phyloP scores from a whole-genome alignment of 2,329 filamentous ascomycete genomes.

The Eutypella sp. region DNA sequence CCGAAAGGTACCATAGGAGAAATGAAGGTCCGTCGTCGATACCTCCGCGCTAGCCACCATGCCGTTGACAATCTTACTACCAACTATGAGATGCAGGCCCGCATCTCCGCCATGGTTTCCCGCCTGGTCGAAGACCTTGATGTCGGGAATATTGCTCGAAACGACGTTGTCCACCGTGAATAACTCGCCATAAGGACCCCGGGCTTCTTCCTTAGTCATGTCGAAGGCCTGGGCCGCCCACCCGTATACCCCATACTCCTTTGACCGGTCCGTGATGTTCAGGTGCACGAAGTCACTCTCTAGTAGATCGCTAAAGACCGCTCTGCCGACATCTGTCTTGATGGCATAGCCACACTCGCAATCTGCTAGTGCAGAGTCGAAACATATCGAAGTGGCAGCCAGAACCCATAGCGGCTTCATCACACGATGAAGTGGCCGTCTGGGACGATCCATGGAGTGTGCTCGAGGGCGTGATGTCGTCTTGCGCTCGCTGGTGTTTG shows the following conservation, averaged over 20 bases:
- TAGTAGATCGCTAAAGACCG: constrained; percentile 62
- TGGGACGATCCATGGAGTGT: too few relatives aligned
- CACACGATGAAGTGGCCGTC: constrained; percentile 1
- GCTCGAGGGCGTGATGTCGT: too few relatives aligned
- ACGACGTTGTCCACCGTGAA: constrained; percentile 54
- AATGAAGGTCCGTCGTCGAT: constrained; percentile 54
- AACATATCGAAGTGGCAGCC: constrained; percentile 10
- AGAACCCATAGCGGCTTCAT: constrained; percentile 12
- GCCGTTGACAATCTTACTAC: constrained; percentile 37
- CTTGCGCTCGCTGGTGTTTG: too few relatives aligned
- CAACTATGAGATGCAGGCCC: constrained; percentile 55
- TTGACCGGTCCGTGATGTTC: constrained; percentile 42
- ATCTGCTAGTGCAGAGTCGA: constrained; percentile 30
- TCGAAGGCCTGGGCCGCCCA: constrained; percentile 68
- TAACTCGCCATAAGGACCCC: constrained; percentile 62
- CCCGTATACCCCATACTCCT: constrained; percentile 15
- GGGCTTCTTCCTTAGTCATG: constrained; percentile 49
- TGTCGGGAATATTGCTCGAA: constrained; percentile 42
- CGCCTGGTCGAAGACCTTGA: constrained; percentile 37
- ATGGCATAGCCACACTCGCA: constrained; percentile 72
- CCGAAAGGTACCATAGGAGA: constrained; percentile 66
- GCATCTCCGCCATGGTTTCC: constrained; percentile 39
- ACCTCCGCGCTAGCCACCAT: constrained; percentile 61
- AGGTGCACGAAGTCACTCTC: constrained; percentile 68
- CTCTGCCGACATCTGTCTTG: constrained; percentile 32